These are phyloP conservation scores for Suaeda aralocaspica DNA, from an alignment of 148 eudicot genomes.

Conservation along the genomic window DNA sequence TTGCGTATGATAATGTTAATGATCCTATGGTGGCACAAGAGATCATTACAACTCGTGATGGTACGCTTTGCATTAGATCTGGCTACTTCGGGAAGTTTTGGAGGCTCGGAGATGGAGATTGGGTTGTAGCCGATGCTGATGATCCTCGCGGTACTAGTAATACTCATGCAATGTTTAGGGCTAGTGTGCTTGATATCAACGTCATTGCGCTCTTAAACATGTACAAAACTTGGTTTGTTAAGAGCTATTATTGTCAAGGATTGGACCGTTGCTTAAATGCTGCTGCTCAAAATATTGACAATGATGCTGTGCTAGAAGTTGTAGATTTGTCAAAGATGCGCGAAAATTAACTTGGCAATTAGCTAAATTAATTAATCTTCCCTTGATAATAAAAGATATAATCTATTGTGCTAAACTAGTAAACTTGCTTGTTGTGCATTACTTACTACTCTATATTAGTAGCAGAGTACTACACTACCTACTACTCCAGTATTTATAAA, in stretches of 20 bases:
- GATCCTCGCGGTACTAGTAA: slow-evolving; percentile 14
- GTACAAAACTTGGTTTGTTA: neutral
- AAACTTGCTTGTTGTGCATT: no score
- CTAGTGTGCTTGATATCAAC: neutral
- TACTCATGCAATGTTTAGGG: slow-evolving; percentile 7
- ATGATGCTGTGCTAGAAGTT: neutral
- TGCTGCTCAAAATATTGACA: neutral
- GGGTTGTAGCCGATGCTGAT: slow-evolving; percentile 8
- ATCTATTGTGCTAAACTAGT: no score
- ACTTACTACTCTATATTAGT: no score
- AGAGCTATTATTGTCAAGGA: neutral
- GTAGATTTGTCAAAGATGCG: neutral
- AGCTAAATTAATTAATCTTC: no score
- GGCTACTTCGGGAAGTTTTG: neutral
- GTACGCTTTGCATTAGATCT: slow-evolving; percentile 1
- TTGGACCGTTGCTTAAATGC: neutral
- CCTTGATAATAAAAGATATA: no score
- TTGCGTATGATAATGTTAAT: neutral
- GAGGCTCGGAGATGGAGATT: neutral
- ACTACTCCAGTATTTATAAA: no score
- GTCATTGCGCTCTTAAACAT: neutral
- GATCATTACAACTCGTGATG: neutral
- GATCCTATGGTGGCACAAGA: neutral
- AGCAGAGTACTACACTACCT: no score
- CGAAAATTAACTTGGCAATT: no score